These are phyloP conservation scores for Dendrocalamus sinicus DNA, from an alignment of 176 grass and related monocot genomes.

Conservation along the genomic window DNA sequence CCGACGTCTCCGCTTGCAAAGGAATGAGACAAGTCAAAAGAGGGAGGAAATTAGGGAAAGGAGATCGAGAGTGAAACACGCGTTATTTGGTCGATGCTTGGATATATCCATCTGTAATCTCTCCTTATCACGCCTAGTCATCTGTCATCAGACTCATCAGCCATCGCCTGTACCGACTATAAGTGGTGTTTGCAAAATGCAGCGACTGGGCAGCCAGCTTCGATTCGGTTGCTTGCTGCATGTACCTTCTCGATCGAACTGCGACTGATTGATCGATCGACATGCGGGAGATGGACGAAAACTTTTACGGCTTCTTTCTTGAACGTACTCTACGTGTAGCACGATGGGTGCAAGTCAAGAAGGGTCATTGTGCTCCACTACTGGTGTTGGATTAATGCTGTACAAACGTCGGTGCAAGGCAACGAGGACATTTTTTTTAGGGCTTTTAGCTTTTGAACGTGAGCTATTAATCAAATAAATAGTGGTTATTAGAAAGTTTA, in stretches of 20 bases:
- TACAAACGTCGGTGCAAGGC: too few relatives aligned
- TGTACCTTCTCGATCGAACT: not conserved
- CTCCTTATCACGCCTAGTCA: not conserved
- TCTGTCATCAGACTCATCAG: not conserved
- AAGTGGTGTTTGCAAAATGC: not conserved
- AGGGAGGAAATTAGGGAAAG: not conserved
- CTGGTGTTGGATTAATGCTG: too few relatives aligned
- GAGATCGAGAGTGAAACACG: not conserved
- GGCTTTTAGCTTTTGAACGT: too few relatives aligned
- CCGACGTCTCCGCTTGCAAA: not conserved
- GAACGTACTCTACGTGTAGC: too few relatives aligned
- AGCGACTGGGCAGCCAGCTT: not conserved
- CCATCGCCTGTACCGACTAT: not conserved
- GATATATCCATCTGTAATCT: not conserved
- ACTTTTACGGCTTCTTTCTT: too few relatives aligned
- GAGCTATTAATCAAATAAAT: too few relatives aligned
- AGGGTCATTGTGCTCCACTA: too few relatives aligned
- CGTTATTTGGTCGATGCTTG: not conserved
- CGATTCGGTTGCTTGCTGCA: too few relatives aligned
- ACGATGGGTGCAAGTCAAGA: too few relatives aligned
- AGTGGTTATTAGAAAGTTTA: too few relatives aligned
- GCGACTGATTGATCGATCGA: not conserved
- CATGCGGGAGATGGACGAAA: too few relatives aligned
- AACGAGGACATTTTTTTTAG: too few relatives aligned
- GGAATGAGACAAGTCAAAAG: not conserved